Conservation (phyloP, 805 yeast genomes). For the Debaryomyces prosopidis region DNA sequence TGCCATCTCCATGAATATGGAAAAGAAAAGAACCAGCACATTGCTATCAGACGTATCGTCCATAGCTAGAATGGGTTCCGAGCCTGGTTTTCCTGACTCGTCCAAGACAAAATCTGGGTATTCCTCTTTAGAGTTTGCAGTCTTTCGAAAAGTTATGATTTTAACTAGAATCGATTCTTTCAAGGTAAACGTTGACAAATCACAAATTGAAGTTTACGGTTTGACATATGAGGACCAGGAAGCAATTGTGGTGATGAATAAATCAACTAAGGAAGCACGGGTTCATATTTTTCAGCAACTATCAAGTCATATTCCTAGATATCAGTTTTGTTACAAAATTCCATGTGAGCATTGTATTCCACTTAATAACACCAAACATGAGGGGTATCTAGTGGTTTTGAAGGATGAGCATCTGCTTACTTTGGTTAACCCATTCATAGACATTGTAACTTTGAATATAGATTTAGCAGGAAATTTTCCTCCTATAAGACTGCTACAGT, state of each 20-base stretch:
- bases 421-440: constrained; percentile 60
- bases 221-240: constrained; percentile 56
- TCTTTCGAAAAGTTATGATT: constrained; percentile 65
- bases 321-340: constrained; percentile 28
- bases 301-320: constrained; percentile 30
- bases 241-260: constrained; percentile 57
- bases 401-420: constrained; percentile 33
- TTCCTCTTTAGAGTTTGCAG: constrained; percentile 27
- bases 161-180: constrained; percentile 58
- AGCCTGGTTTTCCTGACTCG: constrained; percentile 26
- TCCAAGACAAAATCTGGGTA: constrained; percentile 15
- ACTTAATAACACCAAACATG: constrained; percentile 31
- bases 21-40: constrained; percentile 45
- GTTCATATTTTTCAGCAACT: constrained; percentile 50
- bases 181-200: constrained; percentile 27
- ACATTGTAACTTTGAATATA: constrained; percentile 37
- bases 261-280: constrained; percentile 39
- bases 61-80: constrained; percentile 47
- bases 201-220: constrained; percentile 23
- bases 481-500: constrained; percentile 20
- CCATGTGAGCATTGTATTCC: constrained; percentile 40
- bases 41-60: constrained; percentile 43
- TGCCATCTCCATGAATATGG: constrained; percentile 37
- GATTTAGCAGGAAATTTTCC: constrained; percentile 18
- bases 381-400: constrained; percentile 49